These are phyloP conservation scores for Pelargonium cotyledonis DNA, from an alignment of 441 rosid species.

Conservation along the genomic window DNA sequence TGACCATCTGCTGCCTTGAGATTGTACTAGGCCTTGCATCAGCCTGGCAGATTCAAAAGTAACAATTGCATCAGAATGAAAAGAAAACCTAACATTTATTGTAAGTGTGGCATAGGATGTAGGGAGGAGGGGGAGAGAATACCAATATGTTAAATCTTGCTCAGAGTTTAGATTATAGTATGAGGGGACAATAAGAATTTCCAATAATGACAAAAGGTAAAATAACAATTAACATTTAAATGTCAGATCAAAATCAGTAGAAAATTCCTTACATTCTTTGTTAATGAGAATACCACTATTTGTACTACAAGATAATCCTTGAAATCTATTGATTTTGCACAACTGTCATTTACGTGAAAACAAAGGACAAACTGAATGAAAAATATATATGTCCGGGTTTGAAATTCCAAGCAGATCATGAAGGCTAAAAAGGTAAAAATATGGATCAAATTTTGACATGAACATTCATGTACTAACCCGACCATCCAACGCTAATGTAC, in stretches of 20 bases:
- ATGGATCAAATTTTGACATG: neutral
- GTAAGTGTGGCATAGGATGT: neutral
- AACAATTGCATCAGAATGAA: neutral
- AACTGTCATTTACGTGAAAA: constrained; percentile 2
- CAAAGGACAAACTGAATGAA: neutral
- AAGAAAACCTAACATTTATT: neutral
- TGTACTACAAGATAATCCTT: neutral
- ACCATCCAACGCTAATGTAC: constrained; percentile 42
- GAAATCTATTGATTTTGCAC: neutral
- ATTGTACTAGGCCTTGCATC: constrained; percentile 32
- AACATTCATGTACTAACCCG: constrained; percentile 37
- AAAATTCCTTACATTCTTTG: neutral
- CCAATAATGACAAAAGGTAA: neutral
- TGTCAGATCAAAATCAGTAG: neutral
- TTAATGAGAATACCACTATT: neutral
- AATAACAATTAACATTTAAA: neutral
- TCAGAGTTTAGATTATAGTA: neutral
- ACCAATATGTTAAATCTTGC: constrained; percentile 2
- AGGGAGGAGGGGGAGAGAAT: neutral
- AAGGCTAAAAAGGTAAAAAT: constrained; percentile 2
- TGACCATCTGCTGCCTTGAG: constrained; percentile 30
- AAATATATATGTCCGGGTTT: neutral
- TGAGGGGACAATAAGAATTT: neutral
- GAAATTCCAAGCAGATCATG: neutral
- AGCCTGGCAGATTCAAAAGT: constrained; percentile 26